Conservation (phyloP, 2,329 filamentous ascomycete genomes). For the Lachnellula suecica region DNA sequence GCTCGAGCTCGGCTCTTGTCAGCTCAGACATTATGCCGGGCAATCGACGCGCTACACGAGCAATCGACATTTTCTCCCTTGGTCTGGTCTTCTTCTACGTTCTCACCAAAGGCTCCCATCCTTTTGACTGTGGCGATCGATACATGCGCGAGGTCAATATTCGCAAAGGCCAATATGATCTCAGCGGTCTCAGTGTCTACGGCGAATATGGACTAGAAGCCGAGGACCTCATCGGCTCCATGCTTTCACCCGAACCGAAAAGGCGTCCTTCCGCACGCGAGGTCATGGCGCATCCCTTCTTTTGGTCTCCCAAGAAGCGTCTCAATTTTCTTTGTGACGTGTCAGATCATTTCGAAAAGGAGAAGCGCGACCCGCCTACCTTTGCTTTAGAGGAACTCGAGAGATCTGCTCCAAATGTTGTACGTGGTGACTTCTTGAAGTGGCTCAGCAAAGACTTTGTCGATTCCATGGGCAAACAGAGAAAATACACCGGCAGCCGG, state of each 20-base stretch:
- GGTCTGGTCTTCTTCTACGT: slow-evolving; percentile 99
- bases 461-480: slow-evolving; percentile 86
- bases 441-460: slow-evolving; percentile 78
- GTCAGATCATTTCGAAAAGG: slow-evolving; percentile 94
- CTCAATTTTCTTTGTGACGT: slow-evolving; percentile 93
- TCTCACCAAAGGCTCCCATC: slow-evolving; percentile 87
- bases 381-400: slow-evolving; percentile 61
- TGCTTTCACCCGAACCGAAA: slow-evolving; percentile 62
- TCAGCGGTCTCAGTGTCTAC: slow-evolving; percentile 69
- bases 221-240: slow-evolving; percentile 79
- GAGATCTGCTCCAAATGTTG: slow-evolving; percentile 49
- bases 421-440: slow-evolving; percentile 74
- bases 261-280: slow-evolving; percentile 69
- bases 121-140: slow-evolving; percentile 89
- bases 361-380: slow-evolving; percentile 80
- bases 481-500: slow-evolving; percentile 84
- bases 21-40: slow-evolving; percentile 53
- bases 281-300: slow-evolving; percentile 92
- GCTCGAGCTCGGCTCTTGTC: slow-evolving; percentile 57
- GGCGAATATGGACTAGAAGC: slow-evolving; percentile 87
- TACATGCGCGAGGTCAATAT: slow-evolving; percentile 98
- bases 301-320: slow-evolving; percentile 88
- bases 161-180: slow-evolving; percentile 79
- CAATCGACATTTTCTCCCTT: slow-evolving; percentile 96
- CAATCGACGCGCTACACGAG: slow-evolving; percentile 82